Conservation (phyloP, 148 eudicot genomes). For the Nepenthes mirabilis region DNA sequence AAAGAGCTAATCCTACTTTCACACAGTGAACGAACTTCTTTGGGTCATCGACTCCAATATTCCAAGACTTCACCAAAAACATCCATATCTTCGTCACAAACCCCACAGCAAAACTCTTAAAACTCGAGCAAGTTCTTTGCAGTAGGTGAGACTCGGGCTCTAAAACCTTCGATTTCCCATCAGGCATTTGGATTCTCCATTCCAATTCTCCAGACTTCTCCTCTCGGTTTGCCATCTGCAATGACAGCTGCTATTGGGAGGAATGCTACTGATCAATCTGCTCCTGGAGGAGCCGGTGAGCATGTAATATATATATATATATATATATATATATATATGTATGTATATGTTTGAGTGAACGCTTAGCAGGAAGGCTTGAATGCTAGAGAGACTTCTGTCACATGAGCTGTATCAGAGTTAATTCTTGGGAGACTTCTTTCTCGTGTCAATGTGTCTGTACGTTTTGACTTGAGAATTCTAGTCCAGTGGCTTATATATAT, state of each 20-base stretch:
- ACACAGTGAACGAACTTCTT: slow-evolving; percentile 56
- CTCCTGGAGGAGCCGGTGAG: neutral
- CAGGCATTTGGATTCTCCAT: slow-evolving; percentile 53
- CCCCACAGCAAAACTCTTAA: slow-evolving; percentile 14
- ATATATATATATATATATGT: neutral
- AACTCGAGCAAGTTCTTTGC: slow-evolving; percentile 6
- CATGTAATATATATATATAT: neutral
- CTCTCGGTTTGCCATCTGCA: slow-evolving; percentile 18
- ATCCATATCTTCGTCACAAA: slow-evolving; percentile 20
- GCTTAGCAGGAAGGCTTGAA: neutral
- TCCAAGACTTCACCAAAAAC: slow-evolving; percentile 47
- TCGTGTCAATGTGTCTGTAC: neutral
- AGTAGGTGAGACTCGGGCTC: slow-evolving; percentile 19
- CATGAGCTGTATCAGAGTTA: neutral
- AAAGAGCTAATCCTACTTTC: slow-evolving; percentile 72
- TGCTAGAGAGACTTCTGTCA: neutral
- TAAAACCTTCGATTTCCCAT: slow-evolving; percentile 37
- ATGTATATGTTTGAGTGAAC: neutral
- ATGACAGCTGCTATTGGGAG: neutral
- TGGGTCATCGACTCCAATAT: slow-evolving; percentile 56
- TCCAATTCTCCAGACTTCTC: slow-evolving; percentile 26
- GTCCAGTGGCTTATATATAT: neutral
- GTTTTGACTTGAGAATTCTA: neutral
- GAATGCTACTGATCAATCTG: neutral
- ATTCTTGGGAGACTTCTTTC: neutral